Evolutionary conservation across 148 eudicot genomes (phyloP).

Genomic region (Euryodendron excelsum): DNA sequence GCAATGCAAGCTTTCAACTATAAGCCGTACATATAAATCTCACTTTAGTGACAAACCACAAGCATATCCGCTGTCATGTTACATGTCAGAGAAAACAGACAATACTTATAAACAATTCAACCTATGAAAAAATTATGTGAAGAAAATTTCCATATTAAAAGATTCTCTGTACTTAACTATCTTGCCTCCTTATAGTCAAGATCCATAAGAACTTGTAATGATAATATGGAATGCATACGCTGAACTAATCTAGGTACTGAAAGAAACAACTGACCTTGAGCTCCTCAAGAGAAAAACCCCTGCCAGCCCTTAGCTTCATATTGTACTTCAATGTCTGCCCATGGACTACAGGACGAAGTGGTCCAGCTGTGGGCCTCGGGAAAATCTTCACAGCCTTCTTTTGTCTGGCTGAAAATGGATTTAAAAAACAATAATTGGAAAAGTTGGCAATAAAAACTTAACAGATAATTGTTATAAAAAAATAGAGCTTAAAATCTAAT

Average conservation of each 20-base stretch:
- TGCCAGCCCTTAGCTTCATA: constrained; percentile 63
- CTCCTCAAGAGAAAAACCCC: constrained; percentile 56
- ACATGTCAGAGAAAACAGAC: no score
- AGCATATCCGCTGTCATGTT: neutral
- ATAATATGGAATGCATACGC: no score
- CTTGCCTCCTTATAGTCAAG: neutral
- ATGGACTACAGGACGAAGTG: constrained; percentile 67
- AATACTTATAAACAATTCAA: neutral
- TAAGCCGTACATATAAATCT: neutral
- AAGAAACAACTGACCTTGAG: constrained; percentile 23
- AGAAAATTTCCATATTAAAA: neutral
- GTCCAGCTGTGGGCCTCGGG: constrained; percentile 50
- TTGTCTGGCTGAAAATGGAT: constrained; percentile 48
- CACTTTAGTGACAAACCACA: neutral
- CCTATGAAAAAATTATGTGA: neutral
- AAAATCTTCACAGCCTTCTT: constrained; percentile 70
- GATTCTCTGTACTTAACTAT: neutral
- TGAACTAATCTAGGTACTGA: neutral
- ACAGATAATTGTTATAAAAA: neutral
- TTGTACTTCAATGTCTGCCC: constrained; percentile 68
- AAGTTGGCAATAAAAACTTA: neutral
- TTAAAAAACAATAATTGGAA: neutral
- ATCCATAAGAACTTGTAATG: neutral
- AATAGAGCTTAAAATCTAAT: neutral
- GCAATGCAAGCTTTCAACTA: neutral